A percentile compares a stretch with the other conserved stretches of the same genome.
Evolutionary conservation across 176 grass and related monocot genomes (phyloP).

Genomic region (Dactylis glomerata): DNA sequence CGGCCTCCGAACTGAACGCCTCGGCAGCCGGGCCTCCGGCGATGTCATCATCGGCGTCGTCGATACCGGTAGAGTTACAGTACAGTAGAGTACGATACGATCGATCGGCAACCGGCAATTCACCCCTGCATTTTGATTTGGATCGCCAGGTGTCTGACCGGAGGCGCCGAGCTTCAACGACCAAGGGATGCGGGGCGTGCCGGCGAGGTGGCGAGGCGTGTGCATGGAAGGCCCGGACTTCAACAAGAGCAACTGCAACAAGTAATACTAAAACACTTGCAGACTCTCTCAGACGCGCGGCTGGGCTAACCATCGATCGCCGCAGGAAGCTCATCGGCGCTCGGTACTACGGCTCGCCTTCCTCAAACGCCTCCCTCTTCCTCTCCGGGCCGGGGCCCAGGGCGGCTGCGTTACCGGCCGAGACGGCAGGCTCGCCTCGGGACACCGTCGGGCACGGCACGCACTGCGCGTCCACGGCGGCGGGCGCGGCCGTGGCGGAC

Average conservation of each 20-base stretch:
- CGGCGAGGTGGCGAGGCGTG: conserved; percentile 78
- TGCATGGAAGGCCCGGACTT: conserved; percentile 98
- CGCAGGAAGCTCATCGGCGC: conserved; percentile 92
- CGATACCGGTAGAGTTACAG: too few relatives aligned
- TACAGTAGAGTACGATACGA: too few relatives aligned
- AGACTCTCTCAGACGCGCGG: background rate
- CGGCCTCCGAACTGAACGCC: conserved; percentile 55
- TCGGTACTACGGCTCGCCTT: conserved; percentile 61
- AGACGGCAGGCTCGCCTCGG: conserved; percentile 44
- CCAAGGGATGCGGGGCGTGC: conserved; percentile 60
- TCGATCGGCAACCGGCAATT: background rate
- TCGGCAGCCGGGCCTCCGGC: conserved; percentile 58
- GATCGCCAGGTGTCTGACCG: conserved; percentile 67
- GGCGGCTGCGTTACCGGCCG: background rate
- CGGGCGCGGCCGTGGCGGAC: conserved; percentile 47
- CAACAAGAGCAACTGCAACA: conserved; percentile 82
- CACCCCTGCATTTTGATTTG: background rate
- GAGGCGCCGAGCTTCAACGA: conserved; percentile 89
- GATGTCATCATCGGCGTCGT: conserved; percentile 82
- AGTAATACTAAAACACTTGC: conserved; percentile 29
- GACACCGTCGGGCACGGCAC: conserved; percentile 86
- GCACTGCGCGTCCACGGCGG: conserved; percentile 85
- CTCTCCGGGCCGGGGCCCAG: too few relatives aligned
- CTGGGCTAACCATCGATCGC: background rate
- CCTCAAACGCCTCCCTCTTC: conserved; percentile 41